Base-by-base conservation (phyloP, 306 rosid species). In the Cucurbita argyrosperma region DNA sequence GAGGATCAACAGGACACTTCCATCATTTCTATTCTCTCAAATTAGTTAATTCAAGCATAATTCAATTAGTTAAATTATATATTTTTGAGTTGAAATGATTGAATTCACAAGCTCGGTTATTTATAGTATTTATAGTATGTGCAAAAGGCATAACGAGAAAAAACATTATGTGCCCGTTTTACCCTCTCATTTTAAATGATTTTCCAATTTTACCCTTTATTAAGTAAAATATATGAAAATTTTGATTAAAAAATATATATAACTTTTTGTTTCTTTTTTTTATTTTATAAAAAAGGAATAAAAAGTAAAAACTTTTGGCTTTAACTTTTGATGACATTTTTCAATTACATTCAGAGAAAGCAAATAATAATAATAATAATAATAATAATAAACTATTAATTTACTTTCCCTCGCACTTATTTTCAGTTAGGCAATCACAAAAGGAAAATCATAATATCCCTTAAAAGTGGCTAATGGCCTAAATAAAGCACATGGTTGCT, bases 1-100 rank as follows among this genome's bases (percentile, higher is more conserved):
- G 96, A 94, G 55, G 98, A 94, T 3, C 96, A 94, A 46, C 96
- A 94, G 53, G 88, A 83, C 58, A 52, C 19, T 10, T 92, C 91
- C 1, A 77, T 80, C 66, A 76, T 76, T 54, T 80, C 61, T 76
- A 40, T 61, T 61, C 42, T 30, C 35, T 30, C 35, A 3, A 30
- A 30, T 30, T 30, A 30, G 35, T 30, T 1, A 0, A 26, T 26
- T 26, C 26, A 26, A 26, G 2, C 26, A 26, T 26, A 1, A 26
- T 1, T 26, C 26, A 26, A 26, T 26, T 30, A 30, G 35, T 30
- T 30, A 30, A 30, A 30, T 30, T 30, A 30, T 30, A 30, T 30
- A 30, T 30, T 30, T 30, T 26, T 1, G 3, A 26, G 30, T 26
- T 26, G 30, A 26, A 26, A 26, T 26, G 30, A 26, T 26, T 30